A percentile compares a stretch with the other conserved stretches of the same genome.
phyloP scores from a whole-genome alignment of 768 basidiomycete genomes.

The Fibroporia radiculosa region DNA sequence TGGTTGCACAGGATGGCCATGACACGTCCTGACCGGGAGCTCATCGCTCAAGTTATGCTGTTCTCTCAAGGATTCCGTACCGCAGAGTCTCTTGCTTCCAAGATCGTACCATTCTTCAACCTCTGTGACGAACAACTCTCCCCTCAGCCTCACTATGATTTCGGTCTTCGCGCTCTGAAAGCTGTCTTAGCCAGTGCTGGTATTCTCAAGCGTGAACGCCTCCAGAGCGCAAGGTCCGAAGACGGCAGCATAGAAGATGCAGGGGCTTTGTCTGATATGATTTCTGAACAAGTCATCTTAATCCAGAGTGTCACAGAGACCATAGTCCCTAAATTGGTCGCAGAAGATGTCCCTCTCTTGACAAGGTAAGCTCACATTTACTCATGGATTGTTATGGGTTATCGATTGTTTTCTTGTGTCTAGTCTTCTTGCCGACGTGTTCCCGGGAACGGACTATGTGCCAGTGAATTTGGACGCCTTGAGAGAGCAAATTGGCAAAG shows the following conservation, averaged over 20 bases:
- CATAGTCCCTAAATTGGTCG: conserved; percentile 95
- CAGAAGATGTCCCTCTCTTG: conserved; percentile 91
- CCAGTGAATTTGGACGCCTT: conserved; percentile 85
- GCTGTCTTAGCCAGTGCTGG: conserved; percentile 95
- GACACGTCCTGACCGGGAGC: conserved; percentile 96
- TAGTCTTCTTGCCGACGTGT: conserved; percentile 92
- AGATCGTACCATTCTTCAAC: conserved; percentile 99
- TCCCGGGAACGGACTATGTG: conserved; percentile 89
- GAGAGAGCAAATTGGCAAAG: conserved; percentile 76
- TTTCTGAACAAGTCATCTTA: conserved; percentile 91
- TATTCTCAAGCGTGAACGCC: conserved; percentile 90
- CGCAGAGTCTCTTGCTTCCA: conserved; percentile 94
- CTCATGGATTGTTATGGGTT: neutral
- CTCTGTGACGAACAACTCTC: conserved; percentile 97
- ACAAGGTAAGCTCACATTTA: conserved; percentile 55
- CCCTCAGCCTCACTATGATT: conserved; percentile 97
- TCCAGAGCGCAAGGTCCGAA: conserved; percentile 37
- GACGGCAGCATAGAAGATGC: conserved; percentile 36
- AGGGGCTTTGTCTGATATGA: conserved; percentile 55
- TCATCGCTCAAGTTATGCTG: conserved; percentile 98
- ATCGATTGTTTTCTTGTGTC: conserved; percentile 4
- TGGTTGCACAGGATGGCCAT: conserved; percentile 77
- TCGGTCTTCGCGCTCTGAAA: conserved; percentile 95
- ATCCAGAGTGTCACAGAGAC: conserved; percentile 99
- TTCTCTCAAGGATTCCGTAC: conserved; percentile 99